Evolutionary conservation across 805 yeast genomes (phyloP).

Genomic region (Brettanomyces naardenensis): DNA sequence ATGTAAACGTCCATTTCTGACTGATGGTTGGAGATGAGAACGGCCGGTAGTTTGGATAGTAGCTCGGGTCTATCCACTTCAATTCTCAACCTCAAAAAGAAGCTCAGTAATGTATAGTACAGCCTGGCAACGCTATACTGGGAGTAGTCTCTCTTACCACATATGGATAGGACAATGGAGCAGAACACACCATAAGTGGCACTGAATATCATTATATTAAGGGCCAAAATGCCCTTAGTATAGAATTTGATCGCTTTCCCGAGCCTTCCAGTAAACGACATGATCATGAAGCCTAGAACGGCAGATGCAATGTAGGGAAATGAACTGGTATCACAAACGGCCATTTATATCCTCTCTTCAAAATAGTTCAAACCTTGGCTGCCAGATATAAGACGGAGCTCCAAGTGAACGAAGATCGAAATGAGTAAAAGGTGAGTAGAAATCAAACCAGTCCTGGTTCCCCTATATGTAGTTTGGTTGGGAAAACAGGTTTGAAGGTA

Average conservation of each 20-base stretch:
- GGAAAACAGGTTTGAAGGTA: too few species aligned
- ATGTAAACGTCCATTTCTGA: slow-evolving; percentile 77
- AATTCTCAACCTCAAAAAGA: slow-evolving; percentile 61
- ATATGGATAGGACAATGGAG: slow-evolving; percentile 53
- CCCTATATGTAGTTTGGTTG: too few species aligned
- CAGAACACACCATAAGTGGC: slow-evolving; percentile 74
- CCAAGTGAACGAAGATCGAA: too few species aligned
- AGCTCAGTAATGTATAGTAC: slow-evolving; percentile 56
- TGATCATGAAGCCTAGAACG: slow-evolving; percentile 3
- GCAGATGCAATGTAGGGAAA: neutral
- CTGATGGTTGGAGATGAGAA: slow-evolving; percentile 85
- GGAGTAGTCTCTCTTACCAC: slow-evolving; percentile 72
- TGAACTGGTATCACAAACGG: neutral
- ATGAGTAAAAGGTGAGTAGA: too few species aligned
- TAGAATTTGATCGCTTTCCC: slow-evolving; percentile 40
- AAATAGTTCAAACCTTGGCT: too few species aligned
- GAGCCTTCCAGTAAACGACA: slow-evolving; percentile 11
- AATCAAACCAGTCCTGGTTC: too few species aligned
- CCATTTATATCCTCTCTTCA: too few species aligned
- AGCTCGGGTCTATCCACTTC: slow-evolving; percentile 59
- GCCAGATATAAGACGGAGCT: too few species aligned
- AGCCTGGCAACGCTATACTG: slow-evolving; percentile 89
- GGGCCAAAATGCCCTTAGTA: slow-evolving; percentile 47
- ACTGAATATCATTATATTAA: slow-evolving; percentile 44
- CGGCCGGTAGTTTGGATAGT: slow-evolving; percentile 58